Evolutionary conservation across 108 stramenopile genomes (phyloP).

Genomic region (Skeletonema costatum): DNA sequence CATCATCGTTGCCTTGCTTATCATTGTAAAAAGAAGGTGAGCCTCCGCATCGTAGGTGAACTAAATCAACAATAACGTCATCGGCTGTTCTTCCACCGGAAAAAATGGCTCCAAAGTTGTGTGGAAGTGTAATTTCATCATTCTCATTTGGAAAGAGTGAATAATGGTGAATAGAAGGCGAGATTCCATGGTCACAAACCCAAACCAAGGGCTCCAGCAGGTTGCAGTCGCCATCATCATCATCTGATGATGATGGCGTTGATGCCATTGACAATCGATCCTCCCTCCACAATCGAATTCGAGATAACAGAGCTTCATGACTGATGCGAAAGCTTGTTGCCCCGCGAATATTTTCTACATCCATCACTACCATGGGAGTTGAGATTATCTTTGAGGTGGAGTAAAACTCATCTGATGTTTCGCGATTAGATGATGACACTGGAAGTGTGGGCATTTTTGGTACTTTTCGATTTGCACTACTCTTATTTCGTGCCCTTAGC

Average conservation of each 20-base stretch:
- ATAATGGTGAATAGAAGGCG: conserved; percentile 30
- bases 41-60: conserved; percentile 27
- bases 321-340: conserved; percentile 59
- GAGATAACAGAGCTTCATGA: conserved; percentile 47
- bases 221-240: not conserved
- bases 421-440: not conserved
- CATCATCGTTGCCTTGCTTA: not conserved
- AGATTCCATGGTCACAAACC: conserved; percentile 34
- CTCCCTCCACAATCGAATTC: conserved; percentile 37
- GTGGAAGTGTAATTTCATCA: conserved; percentile 21
- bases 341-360: conserved; percentile 76
- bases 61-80: conserved; percentile 70
- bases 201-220: conserved; percentile 37
- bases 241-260: not conserved
- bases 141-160: conserved; percentile 1
- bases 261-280: conserved; percentile 23
- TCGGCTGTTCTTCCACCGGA: conserved; percentile 63
- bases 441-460: conserved; percentile 30
- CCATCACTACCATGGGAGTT: conserved; percentile 47
- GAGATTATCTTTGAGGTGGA: not conserved
- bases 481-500: conserved; percentile 2
- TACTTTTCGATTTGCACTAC: not conserved
- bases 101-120: conserved; percentile 53
- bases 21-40: not conserved
- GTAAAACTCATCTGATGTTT: not conserved